phyloP scores from a whole-genome alignment of 306 rosid species.

The Astragalus glycyphyllos region DNA sequence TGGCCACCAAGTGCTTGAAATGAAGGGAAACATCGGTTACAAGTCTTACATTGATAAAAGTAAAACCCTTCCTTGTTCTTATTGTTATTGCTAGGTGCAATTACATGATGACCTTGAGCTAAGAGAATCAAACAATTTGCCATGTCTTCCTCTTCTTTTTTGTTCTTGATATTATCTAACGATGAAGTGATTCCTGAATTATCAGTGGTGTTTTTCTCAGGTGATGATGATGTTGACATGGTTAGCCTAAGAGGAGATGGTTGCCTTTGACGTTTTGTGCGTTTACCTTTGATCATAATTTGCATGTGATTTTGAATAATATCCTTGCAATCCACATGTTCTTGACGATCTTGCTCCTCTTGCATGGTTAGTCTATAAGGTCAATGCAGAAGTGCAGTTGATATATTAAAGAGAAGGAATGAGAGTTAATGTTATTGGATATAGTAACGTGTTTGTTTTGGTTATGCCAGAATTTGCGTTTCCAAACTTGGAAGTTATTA shows the following conservation, averaged over 20 bases:
- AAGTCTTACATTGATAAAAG: constrained; percentile 78
- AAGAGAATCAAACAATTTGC: no score
- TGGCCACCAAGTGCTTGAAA: constrained; percentile 96
- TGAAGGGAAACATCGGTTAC: constrained; percentile 71
- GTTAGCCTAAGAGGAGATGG: constrained; percentile 55
- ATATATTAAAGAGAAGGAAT: no score
- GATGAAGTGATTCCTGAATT: constrained; percentile 39
- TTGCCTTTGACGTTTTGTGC: constrained; percentile 73
- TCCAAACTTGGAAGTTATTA: constrained; percentile 64
- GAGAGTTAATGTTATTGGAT: no score
- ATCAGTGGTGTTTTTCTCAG: neutral
- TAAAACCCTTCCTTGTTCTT: neutral
- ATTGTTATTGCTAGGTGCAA: neutral
- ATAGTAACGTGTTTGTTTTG: neutral
- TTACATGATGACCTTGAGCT: constrained; percentile 45
- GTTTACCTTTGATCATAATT: constrained; percentile 67
- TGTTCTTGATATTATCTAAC: neutral
- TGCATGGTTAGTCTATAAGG: neutral
- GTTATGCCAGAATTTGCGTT: constrained; percentile 59
- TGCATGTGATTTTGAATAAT: constrained; percentile 22
- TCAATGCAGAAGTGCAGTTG: no score
- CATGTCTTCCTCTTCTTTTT: constrained; percentile 39
- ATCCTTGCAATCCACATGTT: constrained; percentile 27
- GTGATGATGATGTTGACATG: constrained; percentile 54
- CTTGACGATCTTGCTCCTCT: constrained; percentile 18